Percentiles rank a stretch among this genome's conserved stretches.
Evolutionary conservation across 345 rosid species (phyloP).

Genomic region (Laguncularia racemosa): DNA sequence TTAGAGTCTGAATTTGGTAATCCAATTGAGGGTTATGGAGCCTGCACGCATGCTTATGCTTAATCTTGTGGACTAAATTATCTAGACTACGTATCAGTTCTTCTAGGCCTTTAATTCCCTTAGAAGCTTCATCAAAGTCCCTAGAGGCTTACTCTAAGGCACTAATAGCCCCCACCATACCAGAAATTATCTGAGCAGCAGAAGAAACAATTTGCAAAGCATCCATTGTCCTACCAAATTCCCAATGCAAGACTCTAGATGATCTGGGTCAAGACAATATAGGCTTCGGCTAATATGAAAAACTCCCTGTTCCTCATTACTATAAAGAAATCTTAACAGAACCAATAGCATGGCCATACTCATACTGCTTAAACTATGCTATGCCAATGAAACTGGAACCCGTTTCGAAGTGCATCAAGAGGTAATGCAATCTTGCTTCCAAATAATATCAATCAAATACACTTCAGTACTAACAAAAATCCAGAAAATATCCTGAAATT

Average conservation of each 20-base stretch:
- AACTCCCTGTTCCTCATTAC: too few species aligned
- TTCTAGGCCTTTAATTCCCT: slow-evolving; percentile 21
- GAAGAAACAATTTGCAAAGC: slow-evolving; percentile 21
- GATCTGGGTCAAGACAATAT: neutral
- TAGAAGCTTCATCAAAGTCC: slow-evolving; percentile 29
- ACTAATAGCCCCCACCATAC: slow-evolving; percentile 23
- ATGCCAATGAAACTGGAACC: too few species aligned
- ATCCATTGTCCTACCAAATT: slow-evolving; percentile 11
- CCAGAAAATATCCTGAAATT: too few species aligned
- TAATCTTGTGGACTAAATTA: slow-evolving; percentile 11
- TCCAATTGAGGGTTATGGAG: slow-evolving; percentile 21
- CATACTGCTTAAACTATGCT: too few species aligned
- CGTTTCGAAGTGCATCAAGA: too few species aligned
- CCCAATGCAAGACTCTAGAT: neutral
- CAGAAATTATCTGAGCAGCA: slow-evolving; percentile 16
- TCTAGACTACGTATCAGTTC: slow-evolving; percentile 21
- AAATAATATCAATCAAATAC: too few species aligned
- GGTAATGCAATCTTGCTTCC: too few species aligned
- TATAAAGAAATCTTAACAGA: too few species aligned
- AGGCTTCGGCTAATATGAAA: too few species aligned
- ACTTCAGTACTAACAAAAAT: too few species aligned
- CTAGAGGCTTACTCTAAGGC: slow-evolving; percentile 23
- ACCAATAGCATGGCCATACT: too few species aligned
- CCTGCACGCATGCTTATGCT: slow-evolving; percentile 18
- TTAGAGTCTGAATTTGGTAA: slow-evolving; percentile 21